Evolutionary conservation across 352 stramenopile species (phyloP).

Genomic region (Paralagenidium karlingii): DNA sequence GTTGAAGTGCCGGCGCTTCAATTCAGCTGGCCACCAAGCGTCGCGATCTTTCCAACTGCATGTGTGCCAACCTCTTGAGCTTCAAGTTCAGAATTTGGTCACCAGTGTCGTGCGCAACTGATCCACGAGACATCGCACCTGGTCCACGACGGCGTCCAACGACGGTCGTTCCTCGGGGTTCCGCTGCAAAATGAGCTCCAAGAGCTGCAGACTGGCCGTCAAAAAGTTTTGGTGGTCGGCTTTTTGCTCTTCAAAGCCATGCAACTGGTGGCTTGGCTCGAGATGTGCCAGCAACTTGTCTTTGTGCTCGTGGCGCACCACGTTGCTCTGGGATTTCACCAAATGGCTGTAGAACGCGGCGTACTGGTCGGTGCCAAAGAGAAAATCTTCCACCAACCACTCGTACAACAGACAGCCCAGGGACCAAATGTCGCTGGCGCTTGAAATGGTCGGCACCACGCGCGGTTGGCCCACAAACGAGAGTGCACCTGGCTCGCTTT

Average conservation of each 20-base stretch:
- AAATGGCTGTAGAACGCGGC: not conserved
- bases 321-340: not conserved
- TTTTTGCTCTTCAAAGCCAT: too few relatives aligned
- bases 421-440: conserved; percentile 54
- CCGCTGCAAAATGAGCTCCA: not conserved
- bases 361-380: conserved; percentile 41
- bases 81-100: too few relatives aligned
- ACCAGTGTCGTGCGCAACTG: too few relatives aligned
- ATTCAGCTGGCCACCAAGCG: too few relatives aligned
- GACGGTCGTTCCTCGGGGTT: not conserved
- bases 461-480: too few relatives aligned
- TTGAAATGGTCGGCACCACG: conserved; percentile 18
- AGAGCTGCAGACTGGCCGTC: not conserved
- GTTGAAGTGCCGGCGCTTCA: too few relatives aligned
- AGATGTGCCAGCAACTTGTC: conserved; percentile 18
- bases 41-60: too few relatives aligned
- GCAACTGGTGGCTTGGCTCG: conserved; percentile 11
- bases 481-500: conserved; percentile 1
- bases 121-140: too few relatives aligned
- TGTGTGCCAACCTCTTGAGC: too few relatives aligned
- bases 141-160: not conserved
- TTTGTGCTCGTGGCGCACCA: conserved; percentile 28
- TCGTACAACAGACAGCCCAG: conserved; percentile 60
- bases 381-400: conserved; percentile 40
- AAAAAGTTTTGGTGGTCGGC: too few relatives aligned